Base-by-base conservation (phyloP, 2,329 filamentous ascomycete genomes). In the Talaromyces verruculosus region DNA sequence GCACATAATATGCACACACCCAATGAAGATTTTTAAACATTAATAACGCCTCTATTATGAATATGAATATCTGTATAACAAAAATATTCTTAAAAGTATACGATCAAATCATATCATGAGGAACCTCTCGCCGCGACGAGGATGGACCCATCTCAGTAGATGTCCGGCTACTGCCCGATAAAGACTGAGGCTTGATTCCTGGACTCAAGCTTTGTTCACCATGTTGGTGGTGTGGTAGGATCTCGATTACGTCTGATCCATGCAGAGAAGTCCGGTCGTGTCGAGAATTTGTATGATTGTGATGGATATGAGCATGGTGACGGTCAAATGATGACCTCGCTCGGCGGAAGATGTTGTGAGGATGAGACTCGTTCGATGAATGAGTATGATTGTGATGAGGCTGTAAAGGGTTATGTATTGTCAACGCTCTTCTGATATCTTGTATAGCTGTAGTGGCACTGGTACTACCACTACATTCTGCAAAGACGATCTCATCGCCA, bases 241-340 rank as follows among this genome's bases (percentile, higher is more conserved):
- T 71, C 5, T 49, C 67, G 25, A 67, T 61, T 28, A 55, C 65
- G 39, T 66, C 65, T 33, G 60, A 58, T 25, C 58, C 49, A 22
- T 66, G 64, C 41, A 53, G 19, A 19, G 64, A 63, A 37, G n/a
- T n/a, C 35, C 37, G 59, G 6, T n/a, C 19, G 49, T 28, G 39
- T 13, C 51, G 41, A 59, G 7, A 30, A 19, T 58, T 35, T 25
- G 39, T 61, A 7, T 33, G 19, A 22, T 39, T 28, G 10, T 33
- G 45, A 19, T 49, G 13, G 15, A 11, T 43, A 22, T 41, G 30
- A 39, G 30, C 7, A 17, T 28, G 28, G 25, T 39, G 30, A 22
- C 22, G 47, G 11, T 53, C 49, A 41, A 55, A 47, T n/a, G 37
- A 63, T 25, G 53, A 55, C 37, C 41, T 62, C 15, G 35, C 33